Conservation (phyloP, 192 early-diverging fungal species). For the Dispira parvispora region DNA sequence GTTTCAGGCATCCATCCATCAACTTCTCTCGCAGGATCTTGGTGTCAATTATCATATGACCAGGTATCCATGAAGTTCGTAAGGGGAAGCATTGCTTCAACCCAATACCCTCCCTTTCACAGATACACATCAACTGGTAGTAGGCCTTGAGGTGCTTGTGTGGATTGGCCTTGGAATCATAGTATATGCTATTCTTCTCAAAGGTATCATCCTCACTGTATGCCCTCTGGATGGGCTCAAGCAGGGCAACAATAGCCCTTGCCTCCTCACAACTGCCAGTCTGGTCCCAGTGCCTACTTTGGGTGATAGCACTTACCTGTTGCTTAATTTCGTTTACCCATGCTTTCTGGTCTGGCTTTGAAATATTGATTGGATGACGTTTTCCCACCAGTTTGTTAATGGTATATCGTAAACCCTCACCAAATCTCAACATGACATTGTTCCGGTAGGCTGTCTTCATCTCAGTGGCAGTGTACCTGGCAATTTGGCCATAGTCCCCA, state of each 20-base stretch:
- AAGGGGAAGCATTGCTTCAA: too few species aligned
- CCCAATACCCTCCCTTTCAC: background rate
- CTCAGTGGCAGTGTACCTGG: background rate
- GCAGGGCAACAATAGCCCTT: background rate
- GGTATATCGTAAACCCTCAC: background rate
- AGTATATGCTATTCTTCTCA: background rate
- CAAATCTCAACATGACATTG: conserved; percentile 7
- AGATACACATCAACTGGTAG: background rate
- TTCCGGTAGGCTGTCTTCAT: conserved; percentile 3
- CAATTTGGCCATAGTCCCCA: background rate
- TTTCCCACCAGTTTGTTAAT: background rate
- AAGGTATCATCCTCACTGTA: background rate
- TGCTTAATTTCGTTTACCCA: background rate
- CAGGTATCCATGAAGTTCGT: conserved; percentile 4
- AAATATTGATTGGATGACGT: background rate
- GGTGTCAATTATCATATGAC: conserved; percentile 1
- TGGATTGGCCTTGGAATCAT: conserved; percentile 3
- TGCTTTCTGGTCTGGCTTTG: background rate
- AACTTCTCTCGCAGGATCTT: background rate
- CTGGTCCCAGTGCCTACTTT: background rate
- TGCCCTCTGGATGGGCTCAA: background rate
- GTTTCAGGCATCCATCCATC: background rate
- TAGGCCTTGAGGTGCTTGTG: background rate
- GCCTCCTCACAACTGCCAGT: background rate
- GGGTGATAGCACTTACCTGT: background rate